A percentile compares a stretch with the other conserved stretches of the same genome.
Conservation (phyloP, 805 yeast species). For the Wickerhamomyces chambardii region DNA sequence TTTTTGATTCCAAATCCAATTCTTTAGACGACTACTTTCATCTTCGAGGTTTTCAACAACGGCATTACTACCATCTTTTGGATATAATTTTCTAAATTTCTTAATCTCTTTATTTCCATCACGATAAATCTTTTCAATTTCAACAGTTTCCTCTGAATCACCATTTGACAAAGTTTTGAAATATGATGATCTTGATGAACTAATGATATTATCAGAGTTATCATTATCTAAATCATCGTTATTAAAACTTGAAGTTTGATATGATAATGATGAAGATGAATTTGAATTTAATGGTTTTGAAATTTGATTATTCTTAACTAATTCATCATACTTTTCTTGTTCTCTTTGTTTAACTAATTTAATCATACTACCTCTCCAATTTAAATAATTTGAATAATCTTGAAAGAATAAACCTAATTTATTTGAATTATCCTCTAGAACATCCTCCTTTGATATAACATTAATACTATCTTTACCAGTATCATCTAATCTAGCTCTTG, state of each 20-base stretch:
- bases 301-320: conserved; percentile 1
- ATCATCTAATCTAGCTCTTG: conserved; percentile 33
- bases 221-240: conserved; percentile 7
- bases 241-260: conserved; percentile 4
- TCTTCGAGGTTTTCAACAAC: conserved; percentile 14
- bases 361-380: conserved; percentile 56
- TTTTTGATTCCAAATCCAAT: conserved; percentile 15
- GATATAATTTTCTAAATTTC: conserved; percentile 26
- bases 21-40: conserved; percentile 1
- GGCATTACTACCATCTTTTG: conserved; percentile 28
- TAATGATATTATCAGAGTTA: conserved; percentile 22
- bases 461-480: conserved; percentile 17
- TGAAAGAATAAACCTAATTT: conserved; percentile 52
- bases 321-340: conserved; percentile 3
- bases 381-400: conserved; percentile 53
- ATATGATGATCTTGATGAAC: conserved; percentile 27
- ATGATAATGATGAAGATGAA: conserved; percentile 1
- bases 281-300: too few species aligned
- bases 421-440: conserved; percentile 33
- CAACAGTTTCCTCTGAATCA: conserved; percentile 29
- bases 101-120: conserved; percentile 33
- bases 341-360: conserved; percentile 32
- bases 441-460: conserved; percentile 50
- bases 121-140: conserved; percentile 24
- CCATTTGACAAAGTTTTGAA: conserved; percentile 32